Evolutionary conservation across 2,329 filamentous ascomycete genomes (phyloP).

Genomic region (Drechslera avenae): DNA sequence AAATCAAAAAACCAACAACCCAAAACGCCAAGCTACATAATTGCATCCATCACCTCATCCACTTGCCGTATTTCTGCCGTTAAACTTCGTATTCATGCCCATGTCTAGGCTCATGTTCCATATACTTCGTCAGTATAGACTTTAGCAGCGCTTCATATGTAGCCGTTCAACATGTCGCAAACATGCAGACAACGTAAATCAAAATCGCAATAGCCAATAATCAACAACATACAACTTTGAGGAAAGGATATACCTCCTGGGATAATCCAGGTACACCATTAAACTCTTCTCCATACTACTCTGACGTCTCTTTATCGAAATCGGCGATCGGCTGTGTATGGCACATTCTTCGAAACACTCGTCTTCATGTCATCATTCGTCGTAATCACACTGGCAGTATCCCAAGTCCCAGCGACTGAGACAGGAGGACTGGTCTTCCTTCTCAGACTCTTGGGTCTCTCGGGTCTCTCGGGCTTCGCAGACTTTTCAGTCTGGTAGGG

Average conservation of each 20-base stretch:
- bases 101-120: slow-evolving; percentile 8
- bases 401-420: slow-evolving; percentile 13
- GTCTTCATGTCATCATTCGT: slow-evolving; percentile 12
- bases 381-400: slow-evolving; percentile 14
- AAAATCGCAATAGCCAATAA: not conserved
- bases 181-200: not conserved
- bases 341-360: slow-evolving; percentile 11
- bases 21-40: slow-evolving; percentile 8
- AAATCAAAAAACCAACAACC: not conserved
- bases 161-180: not conserved
- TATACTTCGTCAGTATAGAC: slow-evolving; percentile 10
- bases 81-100: slow-evolving; percentile 1
- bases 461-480: not conserved
- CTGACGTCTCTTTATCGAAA: slow-evolving; percentile 3
- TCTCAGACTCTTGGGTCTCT: slow-evolving; percentile 3
- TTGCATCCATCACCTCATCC: not conserved
- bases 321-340: slow-evolving; percentile 5
- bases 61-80: slow-evolving; percentile 7
- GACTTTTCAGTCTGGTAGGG: slow-evolving; percentile 5
- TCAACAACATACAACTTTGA: slow-evolving; percentile 1
- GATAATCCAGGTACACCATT: too few relatives aligned
- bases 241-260: not conserved
- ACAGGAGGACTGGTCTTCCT: slow-evolving; percentile 8
- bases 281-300: not conserved
- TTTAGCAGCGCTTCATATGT: slow-evolving; percentile 5